These are phyloP conservation scores for Zymoseptoria tritici DNA, from an alignment of 2,329 filamentous ascomycete species.

Conservation along the genomic window DNA sequence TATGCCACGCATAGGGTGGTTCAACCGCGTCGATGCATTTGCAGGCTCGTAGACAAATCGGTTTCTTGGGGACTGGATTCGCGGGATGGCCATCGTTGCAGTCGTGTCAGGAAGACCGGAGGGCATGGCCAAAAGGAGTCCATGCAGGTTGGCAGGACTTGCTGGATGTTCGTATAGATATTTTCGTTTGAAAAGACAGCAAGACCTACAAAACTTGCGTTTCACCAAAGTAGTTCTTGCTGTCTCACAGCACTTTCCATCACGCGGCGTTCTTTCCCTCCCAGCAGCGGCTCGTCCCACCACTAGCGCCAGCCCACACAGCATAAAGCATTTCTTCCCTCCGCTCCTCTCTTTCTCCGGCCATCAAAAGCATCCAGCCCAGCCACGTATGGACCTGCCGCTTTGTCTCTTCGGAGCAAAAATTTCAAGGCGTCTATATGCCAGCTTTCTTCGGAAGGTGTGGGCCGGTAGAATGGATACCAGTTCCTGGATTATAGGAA, in stretches of 20 bases:
- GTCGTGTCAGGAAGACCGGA: too few species aligned
- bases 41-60: too few species aligned
- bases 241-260: background rate
- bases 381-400: conserved; percentile 47
- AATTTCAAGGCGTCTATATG: conserved; percentile 57
- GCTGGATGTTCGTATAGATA: too few species aligned
- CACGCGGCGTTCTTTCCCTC: background rate
- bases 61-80: too few species aligned
- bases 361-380: conserved; percentile 56
- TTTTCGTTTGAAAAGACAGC: too few species aligned
- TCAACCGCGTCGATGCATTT: too few species aligned
- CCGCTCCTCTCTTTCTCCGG: conserved; percentile 32
- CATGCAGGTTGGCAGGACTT: too few species aligned
- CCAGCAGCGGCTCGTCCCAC: background rate
- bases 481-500: conserved; percentile 54
- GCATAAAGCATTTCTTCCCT: conserved; percentile 7
- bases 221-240: background rate
- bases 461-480: conserved; percentile 54
- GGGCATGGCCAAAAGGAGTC: too few species aligned
- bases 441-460: conserved; percentile 53
- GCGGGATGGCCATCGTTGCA: too few species aligned
- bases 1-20: too few species aligned
- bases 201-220: too few species aligned
- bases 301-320: background rate
- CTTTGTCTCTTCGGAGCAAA: background rate